A percentile compares a stretch with the other conserved stretches of the same genome.
These are phyloP conservation scores for Cryptococcus sp. DNA, from an alignment of 1,284 basidiomycete genomes.

Conservation along the genomic window DNA sequence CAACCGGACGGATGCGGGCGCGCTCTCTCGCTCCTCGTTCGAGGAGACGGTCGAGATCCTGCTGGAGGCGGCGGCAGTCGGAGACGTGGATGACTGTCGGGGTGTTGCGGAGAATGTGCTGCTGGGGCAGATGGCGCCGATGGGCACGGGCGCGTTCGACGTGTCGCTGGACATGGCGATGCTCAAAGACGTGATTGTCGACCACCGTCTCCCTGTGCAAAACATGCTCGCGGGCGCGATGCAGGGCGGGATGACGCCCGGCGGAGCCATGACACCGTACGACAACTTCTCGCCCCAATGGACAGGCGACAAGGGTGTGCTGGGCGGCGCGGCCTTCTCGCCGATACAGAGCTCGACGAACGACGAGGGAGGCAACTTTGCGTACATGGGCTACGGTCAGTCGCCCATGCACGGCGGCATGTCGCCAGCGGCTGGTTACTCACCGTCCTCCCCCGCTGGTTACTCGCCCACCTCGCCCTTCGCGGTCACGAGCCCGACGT, in stretches of 20 bases:
- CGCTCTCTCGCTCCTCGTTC: constrained; percentile 97
- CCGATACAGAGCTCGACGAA: constrained; percentile 85
- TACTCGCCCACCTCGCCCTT: constrained; percentile 85
- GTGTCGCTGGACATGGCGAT: constrained; percentile 95
- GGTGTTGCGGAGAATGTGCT: constrained; percentile 98
- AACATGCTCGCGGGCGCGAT: constrained; percentile 65
- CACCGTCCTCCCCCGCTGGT: constrained; percentile 31
- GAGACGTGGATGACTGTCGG: constrained; percentile 96
- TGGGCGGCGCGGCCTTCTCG: constrained; percentile 86
- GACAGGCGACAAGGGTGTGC: constrained; percentile 57
- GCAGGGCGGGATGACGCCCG: constrained; percentile 88
- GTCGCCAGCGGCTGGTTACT: constrained; percentile 67
- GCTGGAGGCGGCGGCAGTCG: constrained; percentile 97
- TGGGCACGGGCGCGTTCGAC: constrained; percentile 94
- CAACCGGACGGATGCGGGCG: constrained; percentile 94
- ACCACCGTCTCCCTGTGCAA: constrained; percentile 84
- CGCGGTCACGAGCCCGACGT: constrained; percentile 44
- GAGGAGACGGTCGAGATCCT: constrained; percentile 99
- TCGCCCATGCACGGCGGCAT: constrained; percentile 67
- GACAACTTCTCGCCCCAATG: constrained; percentile 71
- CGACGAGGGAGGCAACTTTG: constrained; percentile 71
- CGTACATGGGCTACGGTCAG: constrained; percentile 67
- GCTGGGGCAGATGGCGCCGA: constrained; percentile 97
- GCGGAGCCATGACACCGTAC: constrained; percentile 83
- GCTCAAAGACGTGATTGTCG: constrained; percentile 98